phyloP scores from a whole-genome alignment of 2,329 filamentous ascomycete species.

The Paecilomyces formosus region DNA sequence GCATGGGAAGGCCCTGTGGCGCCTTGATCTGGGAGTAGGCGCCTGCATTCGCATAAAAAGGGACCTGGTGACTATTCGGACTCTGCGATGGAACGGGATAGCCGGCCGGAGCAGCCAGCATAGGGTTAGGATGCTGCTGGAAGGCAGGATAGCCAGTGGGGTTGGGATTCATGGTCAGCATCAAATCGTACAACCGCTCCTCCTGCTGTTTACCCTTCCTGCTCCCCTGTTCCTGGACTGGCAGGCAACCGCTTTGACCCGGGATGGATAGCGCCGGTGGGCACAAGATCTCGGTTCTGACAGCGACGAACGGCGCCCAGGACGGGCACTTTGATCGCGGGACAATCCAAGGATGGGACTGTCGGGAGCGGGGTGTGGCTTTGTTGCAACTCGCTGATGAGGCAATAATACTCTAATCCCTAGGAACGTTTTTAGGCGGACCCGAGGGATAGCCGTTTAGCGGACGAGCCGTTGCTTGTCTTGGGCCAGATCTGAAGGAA shows the following conservation, averaged over 20 bases:
- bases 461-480: constrained; percentile 15
- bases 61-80: constrained; percentile 16
- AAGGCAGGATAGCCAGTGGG: constrained; percentile 18
- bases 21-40: constrained; percentile 25
- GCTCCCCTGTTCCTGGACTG: constrained; percentile 6
- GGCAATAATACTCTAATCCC: not conserved
- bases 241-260: constrained; percentile 13
- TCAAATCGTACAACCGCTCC: not conserved
- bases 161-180: constrained; percentile 22
- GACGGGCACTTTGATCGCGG: not conserved
- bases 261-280: not conserved
- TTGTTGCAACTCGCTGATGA: not conserved
- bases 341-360: not conserved
- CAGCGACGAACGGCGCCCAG: not conserved
- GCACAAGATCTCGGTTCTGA: not conserved
- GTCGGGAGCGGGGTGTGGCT: not conserved
- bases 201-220: not conserved
- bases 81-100: constrained; percentile 27
- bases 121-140: constrained; percentile 11
- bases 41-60: constrained; percentile 26
- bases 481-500: constrained; percentile 3
- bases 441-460: constrained; percentile 1
- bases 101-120: constrained; percentile 13
- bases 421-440: constrained; percentile 6
- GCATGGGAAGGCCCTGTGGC: constrained; percentile 9